Evolutionary conservation across 106 monocot species (phyloP).

Genomic region (Chionographis japonica): DNA sequence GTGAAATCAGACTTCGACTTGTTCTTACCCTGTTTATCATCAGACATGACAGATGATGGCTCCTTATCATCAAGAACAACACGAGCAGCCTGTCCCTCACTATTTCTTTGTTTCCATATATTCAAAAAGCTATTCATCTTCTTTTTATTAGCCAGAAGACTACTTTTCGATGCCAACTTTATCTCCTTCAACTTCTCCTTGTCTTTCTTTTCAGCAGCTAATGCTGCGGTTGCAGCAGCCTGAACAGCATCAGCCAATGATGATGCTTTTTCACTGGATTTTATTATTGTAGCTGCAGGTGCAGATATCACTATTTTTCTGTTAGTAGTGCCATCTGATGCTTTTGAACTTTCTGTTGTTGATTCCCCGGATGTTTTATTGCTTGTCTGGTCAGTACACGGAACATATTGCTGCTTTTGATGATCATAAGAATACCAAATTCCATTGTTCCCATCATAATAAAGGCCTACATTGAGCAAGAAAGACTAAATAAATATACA

Average conservation of each 20-base stretch:
- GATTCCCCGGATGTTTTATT: slow-evolving; percentile 44
- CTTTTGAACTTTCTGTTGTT: slow-evolving; percentile 39
- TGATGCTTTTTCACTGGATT: slow-evolving; percentile 63
- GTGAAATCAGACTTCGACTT: slow-evolving; percentile 47
- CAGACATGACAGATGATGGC: slow-evolving; percentile 12
- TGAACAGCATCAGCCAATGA: slow-evolving; percentile 84
- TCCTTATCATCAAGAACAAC: slow-evolving; percentile 73
- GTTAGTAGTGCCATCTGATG: slow-evolving; percentile 41
- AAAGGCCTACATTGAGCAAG: slow-evolving; percentile 63
- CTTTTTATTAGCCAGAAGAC: slow-evolving; percentile 89
- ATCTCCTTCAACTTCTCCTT: slow-evolving; percentile 91
- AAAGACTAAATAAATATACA: neutral
- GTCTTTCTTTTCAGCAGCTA: slow-evolving; percentile 93
- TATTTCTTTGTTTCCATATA: slow-evolving; percentile 98
- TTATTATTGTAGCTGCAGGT: slow-evolving; percentile 69
- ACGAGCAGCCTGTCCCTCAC: slow-evolving; percentile 76
- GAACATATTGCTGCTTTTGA: slow-evolving; percentile 86
- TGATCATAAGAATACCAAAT: slow-evolving; percentile 92
- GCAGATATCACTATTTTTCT: slow-evolving; percentile 94
- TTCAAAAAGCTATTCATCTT: slow-evolving; percentile 95
- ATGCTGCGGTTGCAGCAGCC: slow-evolving; percentile 89
- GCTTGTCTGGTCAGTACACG: slow-evolving; percentile 69
- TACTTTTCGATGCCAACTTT: slow-evolving; percentile 85
- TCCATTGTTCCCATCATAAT: slow-evolving; percentile 94
- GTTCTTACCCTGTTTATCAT: slow-evolving; percentile 45